Conservation (phyloP, 169 alveolate species). For the Eimeria maxima region DNA sequence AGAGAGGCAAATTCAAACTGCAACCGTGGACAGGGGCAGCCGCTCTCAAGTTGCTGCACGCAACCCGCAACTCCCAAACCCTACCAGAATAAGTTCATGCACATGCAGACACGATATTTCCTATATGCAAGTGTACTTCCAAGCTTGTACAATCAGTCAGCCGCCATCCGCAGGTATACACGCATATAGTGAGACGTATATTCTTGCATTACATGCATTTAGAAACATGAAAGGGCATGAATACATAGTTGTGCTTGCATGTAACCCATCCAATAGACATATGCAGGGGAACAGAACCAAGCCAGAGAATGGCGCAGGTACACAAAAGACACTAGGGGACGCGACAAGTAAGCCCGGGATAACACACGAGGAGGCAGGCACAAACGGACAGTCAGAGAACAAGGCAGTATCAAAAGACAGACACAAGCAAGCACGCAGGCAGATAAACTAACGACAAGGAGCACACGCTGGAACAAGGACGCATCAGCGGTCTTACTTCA, state of each 20-base stretch:
- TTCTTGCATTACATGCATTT: neutral
- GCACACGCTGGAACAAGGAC: neutral
- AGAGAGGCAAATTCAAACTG: slow-evolving; percentile 84
- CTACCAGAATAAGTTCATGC: neutral
- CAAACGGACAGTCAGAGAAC: too few species aligned
- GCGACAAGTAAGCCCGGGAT: too few species aligned
- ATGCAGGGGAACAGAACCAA: neutral
- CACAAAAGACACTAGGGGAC: neutral
- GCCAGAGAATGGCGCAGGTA: neutral
- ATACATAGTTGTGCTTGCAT: neutral
- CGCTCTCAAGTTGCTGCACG: slow-evolving; percentile 75
- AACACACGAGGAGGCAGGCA: too few species aligned
- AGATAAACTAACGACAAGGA: neutral
- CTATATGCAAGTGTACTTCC: neutral
- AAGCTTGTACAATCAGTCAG: neutral
- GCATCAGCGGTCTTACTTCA: neutral
- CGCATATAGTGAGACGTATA: neutral
- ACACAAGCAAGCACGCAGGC: neutral
- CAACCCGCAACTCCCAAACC: slow-evolving; percentile 4
- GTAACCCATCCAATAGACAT: neutral
- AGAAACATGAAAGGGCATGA: too few species aligned
- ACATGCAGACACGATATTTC: neutral
- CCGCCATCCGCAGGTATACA: neutral
- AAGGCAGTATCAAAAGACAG: neutral
- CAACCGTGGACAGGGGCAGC: slow-evolving; percentile 82